Conservation (phyloP, 208 protist genomes). For the Crithidia brevicula region DNA sequence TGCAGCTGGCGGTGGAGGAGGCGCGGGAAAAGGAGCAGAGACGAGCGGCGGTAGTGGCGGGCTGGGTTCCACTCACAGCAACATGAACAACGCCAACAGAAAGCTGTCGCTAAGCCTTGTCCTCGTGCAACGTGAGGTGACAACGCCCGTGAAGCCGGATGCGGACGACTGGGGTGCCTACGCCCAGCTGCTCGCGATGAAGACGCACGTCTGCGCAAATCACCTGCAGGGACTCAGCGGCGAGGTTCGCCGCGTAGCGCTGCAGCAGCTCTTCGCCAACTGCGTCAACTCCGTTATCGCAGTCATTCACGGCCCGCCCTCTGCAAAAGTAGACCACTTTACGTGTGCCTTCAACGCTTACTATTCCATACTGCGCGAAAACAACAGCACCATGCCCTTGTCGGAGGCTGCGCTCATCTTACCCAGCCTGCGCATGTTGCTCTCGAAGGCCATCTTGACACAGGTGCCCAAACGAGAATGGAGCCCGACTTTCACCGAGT, state of each 20-base stretch:
- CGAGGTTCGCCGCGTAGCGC: slow-evolving; percentile 24
- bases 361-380: slow-evolving; percentile 32
- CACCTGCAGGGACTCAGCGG: slow-evolving; percentile 36
- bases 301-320: slow-evolving; percentile 44
- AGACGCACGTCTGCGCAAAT: slow-evolving; percentile 47
- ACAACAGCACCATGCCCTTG: slow-evolving; percentile 23
- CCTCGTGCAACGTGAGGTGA: slow-evolving; percentile 11
- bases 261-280: slow-evolving; percentile 41
- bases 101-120: slow-evolving; percentile 2
- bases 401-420: slow-evolving; percentile 35
- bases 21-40: neutral
- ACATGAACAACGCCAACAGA: slow-evolving; percentile 7
- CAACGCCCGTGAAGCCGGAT: slow-evolving; percentile 24
- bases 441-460: slow-evolving; percentile 52
- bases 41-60: neutral
- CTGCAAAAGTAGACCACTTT: slow-evolving; percentile 30
- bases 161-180: slow-evolving; percentile 50
- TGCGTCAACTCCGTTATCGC: slow-evolving; percentile 83
- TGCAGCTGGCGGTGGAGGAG: neutral
- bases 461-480: slow-evolving; percentile 32
- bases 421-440: slow-evolving; percentile 74
- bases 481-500: slow-evolving; percentile 29
- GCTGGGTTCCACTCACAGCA: neutral
- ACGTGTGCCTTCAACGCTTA: slow-evolving; percentile 38
- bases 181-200: slow-evolving; percentile 54